Base-by-base conservation (phyloP, 2,329 filamentous ascomycete species). In the Beauveria caledonica region DNA sequence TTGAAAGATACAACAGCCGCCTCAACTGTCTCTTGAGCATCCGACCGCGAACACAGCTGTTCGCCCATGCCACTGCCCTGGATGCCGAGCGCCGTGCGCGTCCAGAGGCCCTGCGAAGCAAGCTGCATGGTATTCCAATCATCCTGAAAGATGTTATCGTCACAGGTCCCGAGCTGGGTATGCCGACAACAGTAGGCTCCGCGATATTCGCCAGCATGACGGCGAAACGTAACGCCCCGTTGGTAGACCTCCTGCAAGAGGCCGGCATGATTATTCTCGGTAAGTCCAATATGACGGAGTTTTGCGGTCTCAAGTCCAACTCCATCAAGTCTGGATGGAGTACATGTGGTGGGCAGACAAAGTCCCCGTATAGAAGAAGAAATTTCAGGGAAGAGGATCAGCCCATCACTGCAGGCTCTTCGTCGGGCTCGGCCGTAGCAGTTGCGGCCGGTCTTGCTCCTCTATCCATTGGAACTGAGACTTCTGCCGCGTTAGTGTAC, bases 201-300 rank as follows among this genome's bases (percentile, higher is more conserved):
- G 50, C 42, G 3, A 46, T 50, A 3, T 52, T 60, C 15, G 42
- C 58, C 4, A 17, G 25, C 19, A 49, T 60, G 50, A 53, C 21
- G 29, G 42, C 48, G 17, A 54, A 33, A 25, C 55, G 40, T 17
- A 59, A 44, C 42, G 60, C 60, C 13, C 54, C 54, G 3, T 15
- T 62, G 25, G 50, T 62, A 21, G 53, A 59, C 23, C 49, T 46
- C 25, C 50, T 62, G 15, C 39, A 60, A n/a, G 44, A 52, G 2
- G 61, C 61, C 3, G 61, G 61, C 17, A n/a, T 54, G 29, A 62
- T 62, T 33, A 44, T 62, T 15, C 19, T 62, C 13, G 61, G 57
- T 15, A 62, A 62, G 27, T 27, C 56, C 17, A 62, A 62, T 36
- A 50, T 62, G 42, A 62, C 61, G 11, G 61, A 62, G 15, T 52